Base-by-base conservation (phyloP, 192 early-diverging fungal genomes). In the Gonapodya prolifera region DNA sequence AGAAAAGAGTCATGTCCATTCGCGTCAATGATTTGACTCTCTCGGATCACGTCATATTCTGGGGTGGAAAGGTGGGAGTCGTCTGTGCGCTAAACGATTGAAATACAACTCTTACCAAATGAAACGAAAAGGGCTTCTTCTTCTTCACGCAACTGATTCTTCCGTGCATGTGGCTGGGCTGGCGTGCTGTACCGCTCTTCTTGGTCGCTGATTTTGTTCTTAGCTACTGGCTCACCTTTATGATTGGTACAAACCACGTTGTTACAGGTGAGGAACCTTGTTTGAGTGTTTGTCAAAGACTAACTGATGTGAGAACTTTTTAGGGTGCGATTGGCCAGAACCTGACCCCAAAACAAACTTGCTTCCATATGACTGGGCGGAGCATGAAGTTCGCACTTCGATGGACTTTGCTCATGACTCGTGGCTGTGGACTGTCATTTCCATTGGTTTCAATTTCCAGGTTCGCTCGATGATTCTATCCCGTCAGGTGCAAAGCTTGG, bases 201-300 rank as follows among this genome's bases (percentile, higher is more conserved):
- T 16, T 61, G 8, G 74, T 86, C 17, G 79, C 87, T 16, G 87
- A 89, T 69, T 61, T 85, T 75, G 76, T 85, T 0, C 76, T 85
- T 17, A 82, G 82, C 17, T 86, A 86, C 74, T 86, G 85, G 83
- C 81, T 89, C 45, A 82, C 87, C 1, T 77, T 87, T 33, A 84
- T 85, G 45, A 87, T 89, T 79, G 86, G 87, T 77, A 86, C 86
- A 0, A 89, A 89, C 82, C 87, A 89, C 69, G 87, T 89, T 2
- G 87, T 87, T 0, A 82, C 83, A 35, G 86, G 45, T 69, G n/a
- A n/a, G 45, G 13, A n/a, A 16, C 45, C 13, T n/a, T 16, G n/a
- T n/a, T n/a, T n/a, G n/a, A n/a, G n/a, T n/a, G n/a, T n/a, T n/a
- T n/a, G n/a, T n/a, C n/a, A n/a, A n/a, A n/a, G n/a, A n/a, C n/a